These are phyloP conservation scores for Zelopaecilomyces penicillatus DNA, from an alignment of 2,329 filamentous ascomycete species.

Conservation along the genomic window DNA sequence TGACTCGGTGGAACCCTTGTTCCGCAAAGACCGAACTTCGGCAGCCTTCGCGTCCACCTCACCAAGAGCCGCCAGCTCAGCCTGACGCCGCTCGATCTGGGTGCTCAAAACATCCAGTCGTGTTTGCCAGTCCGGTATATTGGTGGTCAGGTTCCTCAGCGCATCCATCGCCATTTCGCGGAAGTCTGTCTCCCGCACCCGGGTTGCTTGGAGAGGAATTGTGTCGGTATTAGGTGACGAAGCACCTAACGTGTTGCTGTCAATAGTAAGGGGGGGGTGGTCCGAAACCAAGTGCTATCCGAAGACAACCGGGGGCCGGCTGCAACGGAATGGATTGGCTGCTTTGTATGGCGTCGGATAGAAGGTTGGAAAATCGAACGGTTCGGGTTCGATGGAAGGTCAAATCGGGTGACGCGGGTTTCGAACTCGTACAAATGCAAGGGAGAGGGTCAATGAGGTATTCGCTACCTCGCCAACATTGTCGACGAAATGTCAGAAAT, in stretches of 20 bases:
- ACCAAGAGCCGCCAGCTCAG: conserved; percentile 46
- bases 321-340: too few relatives aligned
- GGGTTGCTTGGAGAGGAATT: conserved; percentile 20
- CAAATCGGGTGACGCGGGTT: too few relatives aligned
- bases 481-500: too few relatives aligned
- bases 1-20: conserved; percentile 46
- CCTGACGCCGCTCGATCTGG: conserved; percentile 54
- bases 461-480: too few relatives aligned
- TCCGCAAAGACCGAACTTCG: conserved; percentile 36
- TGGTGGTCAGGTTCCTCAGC: conserved; percentile 43
- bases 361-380: too few relatives aligned
- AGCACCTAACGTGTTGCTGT: conserved; percentile 20
- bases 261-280: not conserved
- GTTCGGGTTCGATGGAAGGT: too few relatives aligned
- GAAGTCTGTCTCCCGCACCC: conserved; percentile 19
- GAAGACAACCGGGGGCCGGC: too few relatives aligned
- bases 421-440: too few relatives aligned
- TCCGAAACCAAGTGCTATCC: conserved; percentile 6
- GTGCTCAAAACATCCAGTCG: conserved; percentile 52
- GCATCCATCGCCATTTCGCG: conserved; percentile 44
- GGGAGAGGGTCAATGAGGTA: too few relatives aligned
- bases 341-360: too few relatives aligned
- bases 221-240: conserved; percentile 19
- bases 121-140: conserved; percentile 52
- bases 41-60: conserved; percentile 17